phyloP scores from a whole-genome alignment of 768 basidiomycete species.

The Leucocoprinus birnbaumii region DNA sequence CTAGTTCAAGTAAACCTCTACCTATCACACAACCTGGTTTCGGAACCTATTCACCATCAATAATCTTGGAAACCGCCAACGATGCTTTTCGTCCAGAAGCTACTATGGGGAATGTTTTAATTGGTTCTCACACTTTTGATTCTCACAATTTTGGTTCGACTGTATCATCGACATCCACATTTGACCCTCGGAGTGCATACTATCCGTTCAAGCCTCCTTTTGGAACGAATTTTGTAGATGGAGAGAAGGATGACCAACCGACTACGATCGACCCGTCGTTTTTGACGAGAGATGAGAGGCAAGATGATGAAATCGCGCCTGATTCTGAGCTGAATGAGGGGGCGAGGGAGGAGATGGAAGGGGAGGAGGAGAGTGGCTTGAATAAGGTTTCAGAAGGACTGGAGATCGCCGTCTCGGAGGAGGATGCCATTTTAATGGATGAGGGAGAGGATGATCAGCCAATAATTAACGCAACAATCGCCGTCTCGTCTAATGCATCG shows the following conservation, averaged over 20 bases:
- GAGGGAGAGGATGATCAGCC: background rate
- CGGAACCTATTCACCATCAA: background rate
- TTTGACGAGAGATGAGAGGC: background rate
- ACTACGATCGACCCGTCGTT: slow-evolving; percentile 6
- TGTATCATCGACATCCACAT: background rate
- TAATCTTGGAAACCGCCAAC: background rate
- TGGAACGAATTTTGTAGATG: background rate
- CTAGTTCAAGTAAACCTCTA: background rate
- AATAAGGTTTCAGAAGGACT: background rate
- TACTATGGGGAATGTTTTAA: background rate
- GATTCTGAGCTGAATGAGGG: background rate
- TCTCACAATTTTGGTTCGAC: background rate
- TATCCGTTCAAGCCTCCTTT: background rate
- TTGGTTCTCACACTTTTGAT: background rate
- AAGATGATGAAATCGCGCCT: background rate
- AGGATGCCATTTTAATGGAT: background rate
- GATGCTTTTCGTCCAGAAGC: background rate
- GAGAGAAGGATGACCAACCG: background rate
- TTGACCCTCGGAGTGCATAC: background rate
- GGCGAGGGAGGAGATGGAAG: background rate
- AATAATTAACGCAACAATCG: background rate
- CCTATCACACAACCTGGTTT: background rate
- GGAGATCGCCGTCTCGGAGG: background rate
- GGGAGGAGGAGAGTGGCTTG: background rate
- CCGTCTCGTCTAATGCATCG: background rate